Evolutionary conservation across 2,329 filamentous ascomycete genomes (phyloP), one percentile per base, ranked within the genome.

Genomic region (Achaetomium macrosporum): DNA sequence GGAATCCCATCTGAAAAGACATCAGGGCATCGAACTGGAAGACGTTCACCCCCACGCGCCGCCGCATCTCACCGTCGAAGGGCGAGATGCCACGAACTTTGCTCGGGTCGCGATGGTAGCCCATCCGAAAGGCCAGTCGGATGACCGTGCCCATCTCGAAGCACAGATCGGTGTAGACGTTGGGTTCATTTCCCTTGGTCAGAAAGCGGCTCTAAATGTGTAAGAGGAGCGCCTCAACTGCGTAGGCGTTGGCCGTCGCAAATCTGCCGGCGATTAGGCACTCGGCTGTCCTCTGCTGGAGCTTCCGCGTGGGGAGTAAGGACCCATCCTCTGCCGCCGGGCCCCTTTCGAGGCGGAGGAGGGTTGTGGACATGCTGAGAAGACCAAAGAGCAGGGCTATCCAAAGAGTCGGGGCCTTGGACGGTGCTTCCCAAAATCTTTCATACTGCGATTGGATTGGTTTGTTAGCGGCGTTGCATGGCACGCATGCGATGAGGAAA

Each of bases 1-100:
- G 76, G 16, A 77, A 63, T 0, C 75, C 75, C 36, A 76, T 65
- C 50, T 76, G 71, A 40, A 74, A 75, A 0, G 73, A 75, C 39
- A 75, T 66, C 9, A 76, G 55, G 0, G 73, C 64, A 33, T 78
- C 75, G 4, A 76, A 58, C 57, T 74, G 73, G 41, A 66, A 68
- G 1, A 73, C 65, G 20, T 64, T 60, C 16, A 64, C 57, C 72
- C 71, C 74, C 1, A 68, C 57, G 11, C 71, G 63, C 16, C 72
- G 63, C 11, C 72, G 63, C 69, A 75, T 74, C 59, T 74, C 72
- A 20, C 65, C 70, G 2, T 69, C 62, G 48, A 73, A 71, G 0
- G 64, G 57, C 4, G 66, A 65, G 11, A 73, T 66, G 4, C 59
- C 59, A 1, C 62, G 58, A 47, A 69, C 67, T 42, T 65, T 64